Percentiles rank a stretch among this genome's conserved stretches.
phyloP scores from a whole-genome alignment of 495 filamentous ascomycete genomes.

The Clavariopsis aquatica region DNA sequence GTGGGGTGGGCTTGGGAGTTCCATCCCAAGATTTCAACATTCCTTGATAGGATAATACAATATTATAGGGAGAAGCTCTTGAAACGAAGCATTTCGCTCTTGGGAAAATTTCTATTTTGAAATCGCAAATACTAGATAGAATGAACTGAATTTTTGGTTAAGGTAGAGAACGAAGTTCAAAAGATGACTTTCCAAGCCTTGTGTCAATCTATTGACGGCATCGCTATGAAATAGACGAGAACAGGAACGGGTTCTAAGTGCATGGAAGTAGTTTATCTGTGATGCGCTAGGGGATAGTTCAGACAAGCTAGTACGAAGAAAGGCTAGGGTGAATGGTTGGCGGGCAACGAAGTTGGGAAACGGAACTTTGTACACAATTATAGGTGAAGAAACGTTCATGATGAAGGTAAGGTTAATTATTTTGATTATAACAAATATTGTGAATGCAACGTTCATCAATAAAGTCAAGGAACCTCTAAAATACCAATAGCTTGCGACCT shows the following conservation, averaged over 20 bases:
- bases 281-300: background rate
- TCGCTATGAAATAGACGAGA: background rate
- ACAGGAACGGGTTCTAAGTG: background rate
- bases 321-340: background rate
- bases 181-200: background rate
- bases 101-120: background rate
- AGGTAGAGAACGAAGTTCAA: background rate
- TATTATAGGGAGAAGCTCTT: background rate
- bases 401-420: background rate
- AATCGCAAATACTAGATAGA: background rate
- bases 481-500: no score
- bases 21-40: background rate
- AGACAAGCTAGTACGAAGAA: conserved; percentile 1
- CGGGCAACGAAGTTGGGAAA: background rate
- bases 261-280: background rate
- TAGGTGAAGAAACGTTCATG: background rate
- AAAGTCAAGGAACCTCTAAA: background rate
- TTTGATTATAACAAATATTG: background rate
- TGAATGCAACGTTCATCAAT: background rate
- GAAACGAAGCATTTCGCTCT: background rate
- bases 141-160: background rate
- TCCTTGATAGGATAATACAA: background rate
- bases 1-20: background rate
- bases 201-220: background rate
- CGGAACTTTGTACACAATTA: background rate